These are phyloP conservation scores for Nakazawaea ishiwadae DNA, from an alignment of 805 yeast species.

Conservation along the genomic window DNA sequence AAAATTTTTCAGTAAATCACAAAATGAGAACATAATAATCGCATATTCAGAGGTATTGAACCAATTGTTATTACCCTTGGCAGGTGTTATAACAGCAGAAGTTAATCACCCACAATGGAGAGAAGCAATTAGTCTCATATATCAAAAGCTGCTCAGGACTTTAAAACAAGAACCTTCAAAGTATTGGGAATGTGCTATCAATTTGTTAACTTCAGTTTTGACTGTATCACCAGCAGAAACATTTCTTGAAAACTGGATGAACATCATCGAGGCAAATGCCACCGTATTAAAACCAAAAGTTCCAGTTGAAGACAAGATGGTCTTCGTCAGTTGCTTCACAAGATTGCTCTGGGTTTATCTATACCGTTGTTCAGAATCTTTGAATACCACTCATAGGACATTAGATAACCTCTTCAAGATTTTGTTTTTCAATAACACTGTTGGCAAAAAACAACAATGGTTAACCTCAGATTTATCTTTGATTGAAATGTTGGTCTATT, in stretches of 20 bases:
- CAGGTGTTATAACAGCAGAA: slow-evolving; percentile 86
- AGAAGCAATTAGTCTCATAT: slow-evolving; percentile 65
- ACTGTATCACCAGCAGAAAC: slow-evolving; percentile 78
- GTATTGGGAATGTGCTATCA: slow-evolving; percentile 65
- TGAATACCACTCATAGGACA: slow-evolving; percentile 80
- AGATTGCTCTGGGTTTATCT: slow-evolving; percentile 87
- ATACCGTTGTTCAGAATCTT: slow-evolving; percentile 80
- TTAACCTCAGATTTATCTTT: slow-evolving; percentile 56
- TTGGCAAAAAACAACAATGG: slow-evolving; percentile 70
- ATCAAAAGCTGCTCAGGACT: slow-evolving; percentile 38
- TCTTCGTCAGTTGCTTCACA: slow-evolving; percentile 60
- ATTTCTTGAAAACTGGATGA: slow-evolving; percentile 70
- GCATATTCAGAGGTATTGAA: slow-evolving; percentile 86
- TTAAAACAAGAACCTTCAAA: slow-evolving; percentile 37
- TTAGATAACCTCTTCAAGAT: slow-evolving; percentile 61
- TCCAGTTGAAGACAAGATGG: slow-evolving; percentile 42
- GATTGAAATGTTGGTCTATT: slow-evolving; percentile 62
- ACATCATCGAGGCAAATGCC: slow-evolving; percentile 58
- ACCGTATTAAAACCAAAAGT: slow-evolving; percentile 60
- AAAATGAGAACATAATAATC: slow-evolving; percentile 56
- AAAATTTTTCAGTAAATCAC: slow-evolving; percentile 69
- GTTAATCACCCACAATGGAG: slow-evolving; percentile 96
- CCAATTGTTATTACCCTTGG: slow-evolving; percentile 72
- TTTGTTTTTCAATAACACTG: slow-evolving; percentile 39
- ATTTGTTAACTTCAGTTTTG: slow-evolving; percentile 65